phyloP scores from a whole-genome alignment of 805 yeast species.

The Metahyphopichia silvanorum region DNA sequence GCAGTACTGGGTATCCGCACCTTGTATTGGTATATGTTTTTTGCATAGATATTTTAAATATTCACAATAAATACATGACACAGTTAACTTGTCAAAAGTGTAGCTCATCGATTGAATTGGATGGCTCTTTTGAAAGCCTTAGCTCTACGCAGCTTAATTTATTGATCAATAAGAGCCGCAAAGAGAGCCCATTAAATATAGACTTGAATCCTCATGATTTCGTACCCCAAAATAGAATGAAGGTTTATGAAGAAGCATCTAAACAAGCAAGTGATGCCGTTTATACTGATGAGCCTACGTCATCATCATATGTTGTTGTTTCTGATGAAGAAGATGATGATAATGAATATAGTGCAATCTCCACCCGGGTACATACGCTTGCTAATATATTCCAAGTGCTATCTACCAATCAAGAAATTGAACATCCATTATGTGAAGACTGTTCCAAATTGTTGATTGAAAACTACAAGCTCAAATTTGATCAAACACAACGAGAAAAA shows the following conservation, averaged over 20 bases:
- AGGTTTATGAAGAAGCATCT: slow-evolving; percentile 31
- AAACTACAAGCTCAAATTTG: slow-evolving; percentile 66
- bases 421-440: slow-evolving; percentile 81
- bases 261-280: slow-evolving; percentile 27
- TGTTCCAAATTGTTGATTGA: slow-evolving; percentile 69
- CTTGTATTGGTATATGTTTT: no score
- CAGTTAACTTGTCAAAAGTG: slow-evolving; percentile 57
- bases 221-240: slow-evolving; percentile 38
- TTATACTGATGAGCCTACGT: slow-evolving; percentile 17
- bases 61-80: no score
- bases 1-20: no score
- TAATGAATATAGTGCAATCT: slow-evolving; percentile 26
- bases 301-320: slow-evolving; percentile 10
- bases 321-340: slow-evolving; percentile 5
- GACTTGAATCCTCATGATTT: slow-evolving; percentile 17
- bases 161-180: slow-evolving; percentile 35
- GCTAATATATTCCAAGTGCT: slow-evolving; percentile 68
- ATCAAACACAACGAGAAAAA: slow-evolving; percentile 70
- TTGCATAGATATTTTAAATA: no score
- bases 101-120: slow-evolving; percentile 53
- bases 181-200: slow-evolving; percentile 7
- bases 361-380: slow-evolving; percentile 50
- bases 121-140: slow-evolving; percentile 51
- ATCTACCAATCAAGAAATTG: slow-evolving; percentile 67
- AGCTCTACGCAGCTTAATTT: slow-evolving; percentile 55